Evolutionary conservation across 352 stramenopile genomes (phyloP).

Genomic region (Pythium pyrilobum): DNA sequence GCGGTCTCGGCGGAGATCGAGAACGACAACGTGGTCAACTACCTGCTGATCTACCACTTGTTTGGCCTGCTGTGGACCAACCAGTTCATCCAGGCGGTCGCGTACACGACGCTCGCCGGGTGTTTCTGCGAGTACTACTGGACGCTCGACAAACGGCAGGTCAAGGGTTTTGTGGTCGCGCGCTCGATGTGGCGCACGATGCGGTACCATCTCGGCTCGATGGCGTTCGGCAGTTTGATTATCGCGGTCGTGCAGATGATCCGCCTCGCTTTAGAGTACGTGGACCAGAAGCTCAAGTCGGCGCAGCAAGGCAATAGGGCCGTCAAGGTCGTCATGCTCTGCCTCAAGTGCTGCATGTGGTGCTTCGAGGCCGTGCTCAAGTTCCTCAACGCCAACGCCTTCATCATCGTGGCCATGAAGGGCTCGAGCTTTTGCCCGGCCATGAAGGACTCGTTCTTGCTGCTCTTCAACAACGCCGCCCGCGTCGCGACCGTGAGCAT

Average conservation of each 20-base stretch:
- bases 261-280: conserved; percentile 66
- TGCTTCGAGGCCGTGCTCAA: conserved; percentile 90
- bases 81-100: conserved; percentile 79
- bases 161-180: conserved; percentile 40
- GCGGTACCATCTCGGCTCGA: conserved; percentile 75
- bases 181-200: conserved; percentile 60
- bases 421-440: conserved; percentile 80
- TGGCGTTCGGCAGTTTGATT: conserved; percentile 85
- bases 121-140: conserved; percentile 87
- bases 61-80: conserved; percentile 83
- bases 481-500: conserved; percentile 85
- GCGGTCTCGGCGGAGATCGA: conserved; percentile 32
- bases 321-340: conserved; percentile 78
- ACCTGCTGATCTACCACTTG: conserved; percentile 80
- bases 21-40: conserved; percentile 67
- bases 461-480: conserved; percentile 93
- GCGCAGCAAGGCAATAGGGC: conserved; percentile 59
- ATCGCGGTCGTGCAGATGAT: conserved; percentile 84
- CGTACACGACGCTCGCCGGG: conserved; percentile 70
- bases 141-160: conserved; percentile 69
- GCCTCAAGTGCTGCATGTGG: conserved; percentile 84
- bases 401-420: conserved; percentile 88
- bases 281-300: conserved; percentile 71
- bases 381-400: conserved; percentile 89
- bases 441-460: conserved; percentile 93